These are phyloP conservation scores for Cinnamomum chago DNA, from an alignment of 164 flowering plant species.

Conservation along the genomic window DNA sequence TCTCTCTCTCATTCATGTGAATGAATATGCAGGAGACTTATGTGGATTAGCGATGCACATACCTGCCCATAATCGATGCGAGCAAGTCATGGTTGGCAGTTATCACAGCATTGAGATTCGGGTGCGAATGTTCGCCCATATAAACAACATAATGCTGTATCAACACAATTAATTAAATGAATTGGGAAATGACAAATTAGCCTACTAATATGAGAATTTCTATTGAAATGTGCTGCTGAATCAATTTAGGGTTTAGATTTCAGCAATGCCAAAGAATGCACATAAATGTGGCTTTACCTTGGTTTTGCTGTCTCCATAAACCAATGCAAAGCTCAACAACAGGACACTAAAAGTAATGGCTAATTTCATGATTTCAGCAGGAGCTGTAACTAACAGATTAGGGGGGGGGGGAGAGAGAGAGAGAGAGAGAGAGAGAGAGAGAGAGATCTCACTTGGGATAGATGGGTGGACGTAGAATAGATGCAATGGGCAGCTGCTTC, in stretches of 20 bases:
- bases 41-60: background rate
- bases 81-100: slow-evolving; percentile 23
- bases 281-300: slow-evolving; percentile 14
- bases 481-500: background rate
- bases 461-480: background rate
- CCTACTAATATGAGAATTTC: background rate
- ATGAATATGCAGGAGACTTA: too few species aligned
- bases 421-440: background rate
- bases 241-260: background rate
- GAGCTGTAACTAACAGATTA: background rate
- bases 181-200: background rate
- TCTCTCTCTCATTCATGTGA: too few species aligned
- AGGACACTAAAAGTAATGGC: slow-evolving; percentile 15
- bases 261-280: too few species aligned
- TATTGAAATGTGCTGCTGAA: background rate
- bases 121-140: slow-evolving; percentile 30
- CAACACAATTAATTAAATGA: background rate
- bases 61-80: slow-evolving; percentile 21
- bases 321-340: slow-evolving; percentile 14
- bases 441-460: background rate
- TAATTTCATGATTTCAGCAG: slow-evolving; percentile 10
- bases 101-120: slow-evolving; percentile 18
- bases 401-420: background rate
- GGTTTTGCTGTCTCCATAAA: slow-evolving; percentile 20
- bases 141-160: slow-evolving; percentile 33